phyloP scores from a whole-genome alignment of 768 basidiomycete species.

The Psilocybe azurescens region DNA sequence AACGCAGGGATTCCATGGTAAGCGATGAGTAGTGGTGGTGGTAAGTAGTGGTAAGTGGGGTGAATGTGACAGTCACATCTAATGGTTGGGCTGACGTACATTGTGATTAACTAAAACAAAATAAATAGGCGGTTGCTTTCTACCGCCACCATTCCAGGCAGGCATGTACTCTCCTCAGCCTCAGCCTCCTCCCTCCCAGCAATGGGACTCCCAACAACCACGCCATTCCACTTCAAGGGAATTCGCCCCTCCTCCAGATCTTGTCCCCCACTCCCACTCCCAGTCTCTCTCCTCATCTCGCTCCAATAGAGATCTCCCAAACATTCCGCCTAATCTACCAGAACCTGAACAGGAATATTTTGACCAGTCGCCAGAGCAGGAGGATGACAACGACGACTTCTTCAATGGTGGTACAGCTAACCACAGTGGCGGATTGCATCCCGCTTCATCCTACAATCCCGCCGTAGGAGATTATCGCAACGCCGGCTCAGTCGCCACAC shows the following conservation, averaged over 20 bases:
- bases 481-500: slow-evolving; percentile 49
- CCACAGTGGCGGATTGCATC: slow-evolving; percentile 33
- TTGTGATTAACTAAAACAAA: not conserved
- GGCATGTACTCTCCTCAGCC: slow-evolving; percentile 15
- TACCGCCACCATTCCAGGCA: slow-evolving; percentile 23
- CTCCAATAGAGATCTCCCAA: slow-evolving; percentile 30
- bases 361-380: slow-evolving; percentile 43
- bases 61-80: not conserved
- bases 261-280: slow-evolving; percentile 32
- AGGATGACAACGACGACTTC: slow-evolving; percentile 55
- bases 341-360: slow-evolving; percentile 46
- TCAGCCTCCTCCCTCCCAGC: slow-evolving; percentile 22
- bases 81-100: slow-evolving; percentile 10
- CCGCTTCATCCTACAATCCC: slow-evolving; percentile 36
- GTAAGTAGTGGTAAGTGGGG: not conserved
- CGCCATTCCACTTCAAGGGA: slow-evolving; percentile 31
- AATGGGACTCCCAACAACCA: slow-evolving; percentile 29
- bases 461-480: slow-evolving; percentile 34
- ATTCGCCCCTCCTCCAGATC: slow-evolving; percentile 29
- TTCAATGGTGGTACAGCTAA: slow-evolving; percentile 42
- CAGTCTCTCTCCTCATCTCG: slow-evolving; percentile 29
- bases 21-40: not conserved
- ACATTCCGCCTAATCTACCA: slow-evolving; percentile 35
- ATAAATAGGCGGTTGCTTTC: slow-evolving; percentile 17
- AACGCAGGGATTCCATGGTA: slow-evolving; percentile 58